These are phyloP conservation scores for Luvunga scandens DNA, from an alignment of 345 rosid species.

Conservation along the genomic window DNA sequence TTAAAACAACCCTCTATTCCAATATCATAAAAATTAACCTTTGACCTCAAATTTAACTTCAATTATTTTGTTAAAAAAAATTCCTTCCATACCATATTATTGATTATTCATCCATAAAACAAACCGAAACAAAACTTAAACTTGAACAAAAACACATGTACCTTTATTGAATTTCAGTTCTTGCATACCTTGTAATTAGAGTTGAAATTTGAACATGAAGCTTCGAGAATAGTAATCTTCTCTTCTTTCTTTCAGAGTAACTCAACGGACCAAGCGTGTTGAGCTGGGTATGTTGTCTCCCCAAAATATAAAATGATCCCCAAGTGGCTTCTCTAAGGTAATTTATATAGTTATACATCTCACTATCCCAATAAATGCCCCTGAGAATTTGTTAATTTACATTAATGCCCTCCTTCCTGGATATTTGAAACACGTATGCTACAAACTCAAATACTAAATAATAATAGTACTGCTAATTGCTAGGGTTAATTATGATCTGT, in stretches of 20 bases:
- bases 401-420: background rate
- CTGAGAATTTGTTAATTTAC: background rate
- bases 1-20: background rate
- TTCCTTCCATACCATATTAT: background rate
- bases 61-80: background rate
- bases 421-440: background rate
- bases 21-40: background rate
- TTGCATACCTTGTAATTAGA: background rate
- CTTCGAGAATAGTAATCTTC: background rate
- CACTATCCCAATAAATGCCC: background rate
- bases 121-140: background rate
- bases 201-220: background rate
- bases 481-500: too few species aligned
- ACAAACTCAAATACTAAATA: too few species aligned
- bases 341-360: background rate
- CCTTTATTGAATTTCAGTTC: background rate
- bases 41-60: slow-evolving; percentile 13
- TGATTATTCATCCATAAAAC: background rate
- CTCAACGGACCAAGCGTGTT: background rate
- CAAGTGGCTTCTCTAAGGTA: rapidly evolving
- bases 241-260: background rate
- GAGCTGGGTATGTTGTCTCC: background rate
- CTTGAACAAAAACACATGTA: background rate
- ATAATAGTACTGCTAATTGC: too few species aligned
- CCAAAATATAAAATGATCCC: background rate